Evolutionary conservation across 2,329 filamentous ascomycete genomes (phyloP).

Genomic region (Cladorrhinum sp.): DNA sequence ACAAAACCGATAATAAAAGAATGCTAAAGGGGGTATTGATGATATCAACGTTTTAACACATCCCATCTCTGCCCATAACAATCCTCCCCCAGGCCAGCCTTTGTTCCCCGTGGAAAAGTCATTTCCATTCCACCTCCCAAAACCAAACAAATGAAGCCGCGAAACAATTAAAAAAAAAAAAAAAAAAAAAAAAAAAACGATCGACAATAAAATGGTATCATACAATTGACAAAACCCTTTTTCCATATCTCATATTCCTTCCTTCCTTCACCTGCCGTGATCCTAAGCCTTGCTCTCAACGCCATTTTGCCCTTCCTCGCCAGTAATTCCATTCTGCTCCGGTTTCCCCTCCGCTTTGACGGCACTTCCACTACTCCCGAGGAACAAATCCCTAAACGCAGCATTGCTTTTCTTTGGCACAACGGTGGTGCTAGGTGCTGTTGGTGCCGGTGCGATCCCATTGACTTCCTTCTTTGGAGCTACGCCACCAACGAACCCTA

Average conservation of each 20-base stretch:
- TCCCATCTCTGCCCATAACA: background rate
- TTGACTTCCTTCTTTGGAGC: conserved; percentile 31
- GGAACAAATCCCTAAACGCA: conserved; percentile 3
- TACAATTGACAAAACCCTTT: background rate
- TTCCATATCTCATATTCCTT: background rate
- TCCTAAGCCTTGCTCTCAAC: background rate
- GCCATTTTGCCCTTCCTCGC: background rate
- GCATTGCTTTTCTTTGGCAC: conserved; percentile 8
- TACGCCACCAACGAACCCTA: conserved; percentile 39
- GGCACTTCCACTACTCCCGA: background rate
- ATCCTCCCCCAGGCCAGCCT: background rate
- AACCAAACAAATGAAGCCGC: no score
- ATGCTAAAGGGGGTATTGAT: background rate
- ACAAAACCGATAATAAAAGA: background rate
- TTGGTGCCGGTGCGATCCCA: conserved; percentile 25
- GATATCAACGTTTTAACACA: background rate
- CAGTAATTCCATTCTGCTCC: background rate
- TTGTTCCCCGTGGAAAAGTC: background rate
- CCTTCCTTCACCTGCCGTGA: background rate
- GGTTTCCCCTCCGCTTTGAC: background rate
- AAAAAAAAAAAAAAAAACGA: background rate
- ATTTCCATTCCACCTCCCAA: background rate
- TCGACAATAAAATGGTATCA: conserved; percentile 7
- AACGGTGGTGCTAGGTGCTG: background rate
- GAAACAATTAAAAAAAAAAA: no score